These are phyloP conservation scores for Tuber indicum DNA, from an alignment of 495 filamentous ascomycete species.

Conservation along the genomic window DNA sequence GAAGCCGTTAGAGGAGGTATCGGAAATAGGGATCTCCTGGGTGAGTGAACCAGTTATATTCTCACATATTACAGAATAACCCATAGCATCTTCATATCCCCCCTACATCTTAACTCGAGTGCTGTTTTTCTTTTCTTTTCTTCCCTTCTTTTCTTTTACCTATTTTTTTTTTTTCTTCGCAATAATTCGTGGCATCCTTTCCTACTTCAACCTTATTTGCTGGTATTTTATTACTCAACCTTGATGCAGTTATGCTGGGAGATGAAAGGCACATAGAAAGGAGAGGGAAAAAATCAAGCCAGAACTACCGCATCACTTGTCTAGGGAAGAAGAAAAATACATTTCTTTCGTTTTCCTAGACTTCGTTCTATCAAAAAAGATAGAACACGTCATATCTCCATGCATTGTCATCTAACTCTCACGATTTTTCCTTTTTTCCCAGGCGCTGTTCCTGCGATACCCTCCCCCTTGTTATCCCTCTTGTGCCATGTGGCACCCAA, in stretches of 20 bases:
- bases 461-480: neutral
- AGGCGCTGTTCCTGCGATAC: neutral
- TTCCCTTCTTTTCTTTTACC: neutral
- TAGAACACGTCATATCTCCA: constrained; percentile 4
- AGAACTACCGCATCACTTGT: neutral
- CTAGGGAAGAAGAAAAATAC: neutral
- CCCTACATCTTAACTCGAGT: neutral
- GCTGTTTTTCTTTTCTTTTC: neutral
- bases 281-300: neutral
- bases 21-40: constrained; percentile 22
- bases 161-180: neutral
- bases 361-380: neutral
- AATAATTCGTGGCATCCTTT: neutral
- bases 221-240: neutral
- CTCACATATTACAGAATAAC: neutral
- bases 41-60: constrained; percentile 22
- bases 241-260: neutral
- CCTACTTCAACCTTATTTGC: neutral
- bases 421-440: neutral
- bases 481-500: constrained; percentile 3
- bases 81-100: neutral
- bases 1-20: constrained; percentile 34
- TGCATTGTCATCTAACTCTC: neutral
- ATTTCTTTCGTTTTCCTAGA: neutral
- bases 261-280: neutral